Conservation (phyloP, 441 rosid genomes). For the Croton laevigatus region DNA sequence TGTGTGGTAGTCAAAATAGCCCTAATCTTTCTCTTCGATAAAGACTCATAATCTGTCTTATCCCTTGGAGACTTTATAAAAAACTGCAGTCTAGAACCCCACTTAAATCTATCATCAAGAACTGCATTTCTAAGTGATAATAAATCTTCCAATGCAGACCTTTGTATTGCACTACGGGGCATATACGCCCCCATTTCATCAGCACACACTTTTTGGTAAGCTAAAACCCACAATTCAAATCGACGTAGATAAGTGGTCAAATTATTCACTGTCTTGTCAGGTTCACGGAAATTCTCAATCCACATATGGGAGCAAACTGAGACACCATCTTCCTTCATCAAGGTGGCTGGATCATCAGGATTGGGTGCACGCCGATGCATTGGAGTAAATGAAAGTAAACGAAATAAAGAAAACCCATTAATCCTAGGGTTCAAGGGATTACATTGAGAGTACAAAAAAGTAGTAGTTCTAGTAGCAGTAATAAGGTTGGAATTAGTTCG, state of each 20-base stretch:
- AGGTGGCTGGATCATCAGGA: constrained; percentile 74
- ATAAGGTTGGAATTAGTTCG: constrained; percentile 23
- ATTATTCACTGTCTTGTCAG: constrained; percentile 55
- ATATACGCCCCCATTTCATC: constrained; percentile 83
- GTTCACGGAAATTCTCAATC: constrained; percentile 82
- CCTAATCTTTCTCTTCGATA: constrained; percentile 92
- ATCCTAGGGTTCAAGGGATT: constrained; percentile 29
- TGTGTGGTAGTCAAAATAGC: constrained; percentile 84
- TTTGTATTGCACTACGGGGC: constrained; percentile 79
- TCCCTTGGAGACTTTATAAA: constrained; percentile 83
- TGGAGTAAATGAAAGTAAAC: constrained; percentile 50
- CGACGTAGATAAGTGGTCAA: constrained; percentile 64
- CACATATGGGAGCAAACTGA: constrained; percentile 91
- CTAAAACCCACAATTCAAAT: constrained; percentile 86
- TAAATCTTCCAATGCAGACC: constrained; percentile 74
- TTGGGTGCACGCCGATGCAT: constrained; percentile 54
- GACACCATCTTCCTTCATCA: constrained; percentile 89
- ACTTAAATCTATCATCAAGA: constrained; percentile 87
- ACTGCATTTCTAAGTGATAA: constrained; percentile 79
- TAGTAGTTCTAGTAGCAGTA: constrained; percentile 4
- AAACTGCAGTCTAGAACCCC: constrained; percentile 92
- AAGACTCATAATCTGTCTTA: constrained; percentile 71
- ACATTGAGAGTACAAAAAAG: constrained; percentile 26
- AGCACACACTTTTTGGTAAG: constrained; percentile 83
- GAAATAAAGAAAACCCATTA: constrained; percentile 38